These are phyloP conservation scores for Venturia effusa DNA, from an alignment of 2,329 filamentous ascomycete genomes.

Conservation along the genomic window DNA sequence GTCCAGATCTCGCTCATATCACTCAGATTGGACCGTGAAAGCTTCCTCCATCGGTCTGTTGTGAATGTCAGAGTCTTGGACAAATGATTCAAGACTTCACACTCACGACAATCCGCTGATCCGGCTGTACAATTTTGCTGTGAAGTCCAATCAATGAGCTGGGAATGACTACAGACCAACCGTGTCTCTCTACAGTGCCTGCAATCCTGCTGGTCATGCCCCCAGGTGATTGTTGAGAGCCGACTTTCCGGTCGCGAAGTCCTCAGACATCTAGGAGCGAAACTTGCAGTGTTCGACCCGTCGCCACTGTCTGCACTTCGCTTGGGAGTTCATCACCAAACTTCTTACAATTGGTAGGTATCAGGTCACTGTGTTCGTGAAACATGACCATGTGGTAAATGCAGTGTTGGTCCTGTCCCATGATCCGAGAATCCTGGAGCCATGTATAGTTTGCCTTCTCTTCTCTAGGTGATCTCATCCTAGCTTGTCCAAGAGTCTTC, in stretches of 20 bases:
- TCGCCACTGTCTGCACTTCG: not conserved
- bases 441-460: not conserved
- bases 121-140: not conserved
- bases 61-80: not conserved
- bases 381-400: not conserved
- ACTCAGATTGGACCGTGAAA: too few species aligned
- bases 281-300: not conserved
- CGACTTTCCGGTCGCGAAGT: not conserved
- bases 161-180: not conserved
- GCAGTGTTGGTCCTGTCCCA: not conserved
- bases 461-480: conserved; percentile 21
- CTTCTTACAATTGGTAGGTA: not conserved
- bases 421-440: not conserved
- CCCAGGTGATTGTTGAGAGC: not conserved
- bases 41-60: not conserved
- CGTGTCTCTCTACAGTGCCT: not conserved
- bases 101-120: not conserved
- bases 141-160: not conserved
- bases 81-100: not conserved
- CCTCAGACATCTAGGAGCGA: too few species aligned
- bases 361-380: not conserved
- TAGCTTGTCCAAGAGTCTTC: conserved; percentile 75
- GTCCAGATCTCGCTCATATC: too few species aligned
- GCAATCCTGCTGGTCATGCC: not conserved
- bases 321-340: not conserved